phyloP scores from a whole-genome alignment of 1,139 yeast species.

The Magnusiomyces tetraspermus region DNA sequence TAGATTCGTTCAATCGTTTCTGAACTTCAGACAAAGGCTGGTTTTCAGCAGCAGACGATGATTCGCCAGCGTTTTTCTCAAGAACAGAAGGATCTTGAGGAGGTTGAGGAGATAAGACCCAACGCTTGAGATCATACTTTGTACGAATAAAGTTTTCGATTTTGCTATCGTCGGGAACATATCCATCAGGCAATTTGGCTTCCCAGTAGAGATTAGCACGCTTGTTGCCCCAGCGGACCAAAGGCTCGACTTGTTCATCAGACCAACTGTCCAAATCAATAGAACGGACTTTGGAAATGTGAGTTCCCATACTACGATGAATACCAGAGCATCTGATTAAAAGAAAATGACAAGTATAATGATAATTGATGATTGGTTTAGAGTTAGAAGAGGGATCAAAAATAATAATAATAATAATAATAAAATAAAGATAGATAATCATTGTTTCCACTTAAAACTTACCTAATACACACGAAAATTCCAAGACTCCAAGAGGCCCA shows the following conservation, averaged over 20 bases:
- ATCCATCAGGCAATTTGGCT: conserved; percentile 55
- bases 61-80: conserved; percentile 19
- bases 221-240: conserved; percentile 81
- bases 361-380: neutral
- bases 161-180: conserved; percentile 76
- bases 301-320: conserved; percentile 93
- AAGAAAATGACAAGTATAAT: neutral
- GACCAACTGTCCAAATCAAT: conserved; percentile 69
- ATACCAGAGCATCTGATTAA: conserved; percentile 71
- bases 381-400: neutral
- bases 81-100: conserved; percentile 49
- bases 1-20: conserved; percentile 15
- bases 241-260: conserved; percentile 75
- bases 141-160: conserved; percentile 84
- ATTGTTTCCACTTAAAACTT: too few relatives aligned
- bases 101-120: conserved; percentile 48
- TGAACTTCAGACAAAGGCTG: conserved; percentile 24
- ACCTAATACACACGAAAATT: conserved; percentile 70
- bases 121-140: conserved; percentile 81
- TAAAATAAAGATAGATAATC: neutral
- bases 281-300: conserved; percentile 36
- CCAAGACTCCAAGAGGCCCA: conserved; percentile 99
- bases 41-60: neutral
- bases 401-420: neutral
- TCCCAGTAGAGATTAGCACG: conserved; percentile 79